Conservation (phyloP, 2,329 filamentous ascomycete genomes). For the Arthrobotrys pseudoclavata region DNA sequence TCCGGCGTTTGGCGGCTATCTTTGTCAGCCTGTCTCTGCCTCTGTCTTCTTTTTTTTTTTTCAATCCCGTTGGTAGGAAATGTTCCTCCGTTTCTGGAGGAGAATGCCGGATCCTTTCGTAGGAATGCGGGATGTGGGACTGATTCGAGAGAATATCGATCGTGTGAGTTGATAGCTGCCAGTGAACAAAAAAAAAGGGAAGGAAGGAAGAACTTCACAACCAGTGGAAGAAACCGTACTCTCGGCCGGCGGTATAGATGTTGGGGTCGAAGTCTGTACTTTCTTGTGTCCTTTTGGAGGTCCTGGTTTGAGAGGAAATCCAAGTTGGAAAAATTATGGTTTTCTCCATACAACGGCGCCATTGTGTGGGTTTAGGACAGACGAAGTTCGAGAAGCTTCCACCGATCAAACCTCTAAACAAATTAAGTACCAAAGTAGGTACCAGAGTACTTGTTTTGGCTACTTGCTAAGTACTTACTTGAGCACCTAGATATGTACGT, state of each 20-base stretch:
- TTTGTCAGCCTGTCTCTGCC: background rate
- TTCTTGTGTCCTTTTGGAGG: background rate
- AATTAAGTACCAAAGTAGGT: background rate
- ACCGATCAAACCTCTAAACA: conserved; percentile 30
- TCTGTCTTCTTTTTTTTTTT: conserved; percentile 4
- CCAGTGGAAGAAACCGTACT: background rate
- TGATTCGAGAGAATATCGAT: conserved; percentile 4
- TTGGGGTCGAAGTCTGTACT: background rate
- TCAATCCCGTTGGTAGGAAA: background rate
- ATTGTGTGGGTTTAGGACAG: conserved; percentile 18
- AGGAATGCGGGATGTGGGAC: background rate
- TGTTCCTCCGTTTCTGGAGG: background rate
- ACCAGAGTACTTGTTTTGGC: no score
- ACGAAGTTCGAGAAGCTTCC: conserved; percentile 55
- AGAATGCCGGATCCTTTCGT: conserved; percentile 3
- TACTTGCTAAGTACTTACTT: no score
- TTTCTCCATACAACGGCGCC: background rate
- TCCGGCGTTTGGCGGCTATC: conserved; percentile 32
- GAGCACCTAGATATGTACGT: no score
- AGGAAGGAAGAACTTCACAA: background rate
- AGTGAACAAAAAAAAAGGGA: background rate
- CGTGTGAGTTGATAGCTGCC: conserved; percentile 7
- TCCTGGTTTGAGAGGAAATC: background rate
- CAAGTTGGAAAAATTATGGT: conserved; percentile 19
- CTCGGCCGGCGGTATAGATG: background rate